These are phyloP conservation scores for Aegilops tauschii DNA, from an alignment of 176 grass and related monocot genomes.

Conservation along the genomic window DNA sequence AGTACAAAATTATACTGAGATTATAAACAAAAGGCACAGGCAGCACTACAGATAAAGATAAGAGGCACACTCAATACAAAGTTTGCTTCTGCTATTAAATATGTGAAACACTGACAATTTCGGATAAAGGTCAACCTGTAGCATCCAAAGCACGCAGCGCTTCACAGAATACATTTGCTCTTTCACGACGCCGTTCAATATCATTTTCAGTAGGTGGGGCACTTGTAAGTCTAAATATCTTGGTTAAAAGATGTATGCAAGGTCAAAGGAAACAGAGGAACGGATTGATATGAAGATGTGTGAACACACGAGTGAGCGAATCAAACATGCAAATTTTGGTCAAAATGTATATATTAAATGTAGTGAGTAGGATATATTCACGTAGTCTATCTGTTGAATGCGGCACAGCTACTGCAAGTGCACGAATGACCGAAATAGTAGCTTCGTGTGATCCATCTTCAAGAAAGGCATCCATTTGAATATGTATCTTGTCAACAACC, in stretches of 20 bases:
- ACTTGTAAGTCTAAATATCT: conserved; percentile 82
- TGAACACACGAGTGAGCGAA: conserved; percentile 3
- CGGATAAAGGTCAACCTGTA: conserved; percentile 57
- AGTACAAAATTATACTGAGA: conserved; percentile 1
- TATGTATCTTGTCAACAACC: conserved; percentile 93
- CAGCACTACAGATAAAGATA: background rate
- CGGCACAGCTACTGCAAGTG: conserved; percentile 72
- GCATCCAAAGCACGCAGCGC: conserved; percentile 93
- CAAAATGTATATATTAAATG: conserved; percentile 27
- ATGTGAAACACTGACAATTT: background rate
- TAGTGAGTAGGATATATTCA: conserved; percentile 91
- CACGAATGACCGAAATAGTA: conserved; percentile 78
- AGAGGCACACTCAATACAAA: background rate
- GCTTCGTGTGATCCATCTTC: conserved; percentile 98
- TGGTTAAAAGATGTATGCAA: conserved; percentile 88
- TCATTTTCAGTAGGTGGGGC: conserved; percentile 46
- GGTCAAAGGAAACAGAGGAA: conserved; percentile 66
- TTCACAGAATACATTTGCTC: conserved; percentile 89
- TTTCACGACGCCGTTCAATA: conserved; percentile 54
- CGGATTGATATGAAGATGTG: conserved; percentile 7
- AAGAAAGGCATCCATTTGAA: conserved; percentile 99
- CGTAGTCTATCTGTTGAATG: conserved; percentile 89
- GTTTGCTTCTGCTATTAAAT: conserved; percentile 15
- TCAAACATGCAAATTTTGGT: conserved; percentile 15
- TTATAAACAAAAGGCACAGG: conserved; percentile 14